Evolutionary conservation across 2,329 filamentous ascomycete species (phyloP).

Genomic region (Penicillium capsulatum): DNA sequence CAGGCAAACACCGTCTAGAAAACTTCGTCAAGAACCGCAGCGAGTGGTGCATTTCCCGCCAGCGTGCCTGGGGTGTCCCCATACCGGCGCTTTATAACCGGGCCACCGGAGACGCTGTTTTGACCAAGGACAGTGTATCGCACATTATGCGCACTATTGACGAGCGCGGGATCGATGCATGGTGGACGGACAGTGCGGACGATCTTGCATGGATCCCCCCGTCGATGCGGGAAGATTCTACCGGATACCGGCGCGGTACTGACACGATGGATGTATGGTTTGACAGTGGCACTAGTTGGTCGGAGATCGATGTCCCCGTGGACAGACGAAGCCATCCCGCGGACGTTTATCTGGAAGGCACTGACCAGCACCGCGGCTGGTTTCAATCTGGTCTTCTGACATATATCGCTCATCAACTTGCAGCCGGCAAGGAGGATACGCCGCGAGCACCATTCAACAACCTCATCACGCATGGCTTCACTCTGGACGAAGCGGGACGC

Average conservation of each 20-base stretch:
- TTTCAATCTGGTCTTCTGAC: conserved; percentile 96
- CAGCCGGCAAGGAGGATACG: conserved; percentile 29
- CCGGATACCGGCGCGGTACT: conserved; percentile 65
- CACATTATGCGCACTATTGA: conserved; percentile 80
- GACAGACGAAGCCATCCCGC: conserved; percentile 46
- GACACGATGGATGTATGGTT: conserved; percentile 99
- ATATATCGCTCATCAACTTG: conserved; percentile 60
- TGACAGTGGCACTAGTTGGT: conserved; percentile 95
- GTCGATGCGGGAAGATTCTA: conserved; percentile 50
- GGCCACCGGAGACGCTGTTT: conserved; percentile 66
- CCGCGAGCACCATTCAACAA: conserved; percentile 71
- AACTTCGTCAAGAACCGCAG: conserved; percentile 83
- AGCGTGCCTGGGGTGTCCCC: conserved; percentile 92
- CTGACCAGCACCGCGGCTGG: conserved; percentile 96
- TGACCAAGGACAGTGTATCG: conserved; percentile 71
- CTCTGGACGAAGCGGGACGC: conserved; percentile 79
- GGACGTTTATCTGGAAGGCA: conserved; percentile 89
- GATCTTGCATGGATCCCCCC: conserved; percentile 74
- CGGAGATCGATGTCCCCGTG: conserved; percentile 42
- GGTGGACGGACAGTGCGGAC: conserved; percentile 80
- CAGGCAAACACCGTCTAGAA: conserved; percentile 68
- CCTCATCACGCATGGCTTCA: conserved; percentile 94
- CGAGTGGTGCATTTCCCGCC: conserved; percentile 97
- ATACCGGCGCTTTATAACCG: conserved; percentile 83
- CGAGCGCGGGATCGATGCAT: conserved; percentile 77